Conservation (phyloP, 2,329 filamentous ascomycete species). For the Alternaria infectoria region DNA sequence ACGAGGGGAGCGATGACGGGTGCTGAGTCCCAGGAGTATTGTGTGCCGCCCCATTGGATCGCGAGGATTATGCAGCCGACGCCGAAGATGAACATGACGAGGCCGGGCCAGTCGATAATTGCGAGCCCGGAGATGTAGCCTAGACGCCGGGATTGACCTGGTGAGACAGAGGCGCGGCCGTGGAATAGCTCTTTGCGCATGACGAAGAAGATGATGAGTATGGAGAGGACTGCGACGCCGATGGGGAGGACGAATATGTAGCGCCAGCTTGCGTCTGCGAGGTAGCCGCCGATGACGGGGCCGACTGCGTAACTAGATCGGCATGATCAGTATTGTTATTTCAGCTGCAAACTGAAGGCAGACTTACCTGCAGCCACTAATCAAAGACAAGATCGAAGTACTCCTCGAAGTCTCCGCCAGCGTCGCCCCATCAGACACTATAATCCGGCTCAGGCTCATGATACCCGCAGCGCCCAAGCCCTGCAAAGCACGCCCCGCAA, state of each 20-base stretch:
- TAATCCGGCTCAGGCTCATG: slow-evolving; percentile 65
- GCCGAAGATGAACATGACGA: slow-evolving; percentile 43
- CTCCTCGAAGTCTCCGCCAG: slow-evolving; percentile 76
- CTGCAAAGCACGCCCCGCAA: slow-evolving; percentile 69
- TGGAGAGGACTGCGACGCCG: slow-evolving; percentile 50
- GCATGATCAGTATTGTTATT: too few relatives aligned
- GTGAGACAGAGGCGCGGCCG: slow-evolving; percentile 52
- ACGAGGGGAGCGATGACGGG: slow-evolving; percentile 63
- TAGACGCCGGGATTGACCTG: slow-evolving; percentile 37
- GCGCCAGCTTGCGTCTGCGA: slow-evolving; percentile 64
- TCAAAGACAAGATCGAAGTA: slow-evolving; percentile 67
- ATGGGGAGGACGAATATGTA: slow-evolving; percentile 68
- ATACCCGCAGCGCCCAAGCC: slow-evolving; percentile 68
- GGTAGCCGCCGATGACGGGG: slow-evolving; percentile 66
- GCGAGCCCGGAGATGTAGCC: slow-evolving; percentile 39
- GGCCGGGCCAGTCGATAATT: slow-evolving; percentile 56
- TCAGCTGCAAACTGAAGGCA: too few relatives aligned
- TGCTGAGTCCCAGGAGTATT: slow-evolving; percentile 62
- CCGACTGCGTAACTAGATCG: slow-evolving; percentile 67
- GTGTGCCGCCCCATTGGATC: slow-evolving; percentile 62
- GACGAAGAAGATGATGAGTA: slow-evolving; percentile 62
- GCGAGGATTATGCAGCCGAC: slow-evolving; percentile 47
- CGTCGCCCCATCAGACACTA: slow-evolving; percentile 70
- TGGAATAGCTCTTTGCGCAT: slow-evolving; percentile 65
- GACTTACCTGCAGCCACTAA: slow-evolving; percentile 59